Conservation (phyloP, 352 stramenopile genomes). For the Phytopythium kandeliae region DNA sequence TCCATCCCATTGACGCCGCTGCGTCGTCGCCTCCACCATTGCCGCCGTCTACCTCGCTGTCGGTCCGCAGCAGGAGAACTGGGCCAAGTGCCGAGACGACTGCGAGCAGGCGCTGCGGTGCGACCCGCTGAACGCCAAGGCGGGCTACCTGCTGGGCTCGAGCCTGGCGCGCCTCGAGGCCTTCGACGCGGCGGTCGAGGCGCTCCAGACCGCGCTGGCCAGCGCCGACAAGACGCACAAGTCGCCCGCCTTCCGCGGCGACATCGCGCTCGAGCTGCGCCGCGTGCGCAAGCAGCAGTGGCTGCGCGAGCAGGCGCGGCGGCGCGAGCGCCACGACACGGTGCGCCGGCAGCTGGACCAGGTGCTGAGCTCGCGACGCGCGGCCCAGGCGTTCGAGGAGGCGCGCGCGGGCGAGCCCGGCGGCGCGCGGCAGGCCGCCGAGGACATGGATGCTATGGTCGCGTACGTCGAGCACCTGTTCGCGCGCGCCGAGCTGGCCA, state of each 20-base stretch:
- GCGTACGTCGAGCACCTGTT: slow-evolving; percentile 57
- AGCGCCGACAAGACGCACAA: slow-evolving; percentile 60
- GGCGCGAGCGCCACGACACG: slow-evolving; percentile 31
- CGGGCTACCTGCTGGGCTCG: slow-evolving; percentile 67
- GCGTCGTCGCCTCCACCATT: no score
- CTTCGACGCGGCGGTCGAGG: slow-evolving; percentile 43
- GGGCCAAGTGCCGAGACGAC: slow-evolving; percentile 57
- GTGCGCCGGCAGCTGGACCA: slow-evolving; percentile 32
- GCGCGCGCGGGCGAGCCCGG: not conserved
- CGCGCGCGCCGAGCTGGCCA: slow-evolving; percentile 31
- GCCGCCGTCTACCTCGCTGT: no score
- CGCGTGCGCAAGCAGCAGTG: slow-evolving; percentile 66
- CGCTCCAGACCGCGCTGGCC: slow-evolving; percentile 39
- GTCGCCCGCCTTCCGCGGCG: slow-evolving; percentile 40
- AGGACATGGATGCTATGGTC: slow-evolving; percentile 44
- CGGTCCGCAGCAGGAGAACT: slow-evolving; percentile 52
- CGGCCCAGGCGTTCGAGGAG: slow-evolving; percentile 18
- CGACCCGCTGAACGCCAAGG: slow-evolving; percentile 69
- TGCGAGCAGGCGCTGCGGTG: slow-evolving; percentile 42
- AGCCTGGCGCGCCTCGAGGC: slow-evolving; percentile 41
- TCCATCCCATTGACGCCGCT: no score
- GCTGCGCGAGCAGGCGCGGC: slow-evolving; percentile 33
- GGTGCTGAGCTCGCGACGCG: slow-evolving; percentile 25
- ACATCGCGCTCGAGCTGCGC: slow-evolving; percentile 53
- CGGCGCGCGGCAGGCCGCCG: slow-evolving; percentile 5